A percentile compares a stretch with the other conserved stretches of the same genome.
Evolutionary conservation across 1,139 yeast genomes (phyloP).

Genomic region (Lipomyces yarrowii): DNA sequence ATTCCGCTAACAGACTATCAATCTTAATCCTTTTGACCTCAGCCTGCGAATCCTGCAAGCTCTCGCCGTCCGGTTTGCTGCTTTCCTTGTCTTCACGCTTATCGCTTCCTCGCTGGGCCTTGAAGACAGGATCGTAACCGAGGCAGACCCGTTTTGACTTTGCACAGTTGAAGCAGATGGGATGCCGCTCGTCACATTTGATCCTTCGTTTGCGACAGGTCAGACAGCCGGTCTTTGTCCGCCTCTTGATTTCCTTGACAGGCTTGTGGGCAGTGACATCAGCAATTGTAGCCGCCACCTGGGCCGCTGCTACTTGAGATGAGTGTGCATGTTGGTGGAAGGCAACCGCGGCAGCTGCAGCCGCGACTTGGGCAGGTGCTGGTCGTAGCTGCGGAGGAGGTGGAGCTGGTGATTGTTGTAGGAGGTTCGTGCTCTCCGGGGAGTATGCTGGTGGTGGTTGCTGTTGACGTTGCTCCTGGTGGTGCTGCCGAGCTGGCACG

Average conservation of each 20-base stretch:
- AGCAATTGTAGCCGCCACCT: conserved; percentile 25
- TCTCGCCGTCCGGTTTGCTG: neutral
- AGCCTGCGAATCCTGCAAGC: neutral
- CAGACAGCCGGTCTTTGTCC: conserved; percentile 39
- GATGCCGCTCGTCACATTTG: conserved; percentile 38
- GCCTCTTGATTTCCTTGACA: conserved; percentile 32
- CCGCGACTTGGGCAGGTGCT: conserved; percentile 1
- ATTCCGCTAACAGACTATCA: conserved; percentile 23
- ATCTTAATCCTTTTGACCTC: conserved; percentile 29
- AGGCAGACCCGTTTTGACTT: conserved; percentile 36
- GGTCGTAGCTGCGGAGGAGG: conserved; percentile 8
- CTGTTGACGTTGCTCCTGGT: neutral
- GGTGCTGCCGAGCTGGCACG: conserved; percentile 1
- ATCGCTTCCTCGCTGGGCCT: conserved; percentile 15
- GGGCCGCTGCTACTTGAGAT: conserved; percentile 25
- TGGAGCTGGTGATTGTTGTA: neutral
- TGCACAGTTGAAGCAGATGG: conserved; percentile 36
- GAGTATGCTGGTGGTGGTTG: neutral
- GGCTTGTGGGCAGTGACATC: conserved; percentile 26
- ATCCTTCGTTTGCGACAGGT: conserved; percentile 39
- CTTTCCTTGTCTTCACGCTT: neutral
- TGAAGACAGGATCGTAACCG: conserved; percentile 33
- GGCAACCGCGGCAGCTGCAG: conserved; percentile 2
- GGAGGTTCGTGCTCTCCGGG: conserved; percentile 1
- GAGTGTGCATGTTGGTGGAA: conserved; percentile 2